Evolutionary conservation across 495 filamentous ascomycete species (phyloP).

Genomic region (Pseudoneurospora amorphoporcata): DNA sequence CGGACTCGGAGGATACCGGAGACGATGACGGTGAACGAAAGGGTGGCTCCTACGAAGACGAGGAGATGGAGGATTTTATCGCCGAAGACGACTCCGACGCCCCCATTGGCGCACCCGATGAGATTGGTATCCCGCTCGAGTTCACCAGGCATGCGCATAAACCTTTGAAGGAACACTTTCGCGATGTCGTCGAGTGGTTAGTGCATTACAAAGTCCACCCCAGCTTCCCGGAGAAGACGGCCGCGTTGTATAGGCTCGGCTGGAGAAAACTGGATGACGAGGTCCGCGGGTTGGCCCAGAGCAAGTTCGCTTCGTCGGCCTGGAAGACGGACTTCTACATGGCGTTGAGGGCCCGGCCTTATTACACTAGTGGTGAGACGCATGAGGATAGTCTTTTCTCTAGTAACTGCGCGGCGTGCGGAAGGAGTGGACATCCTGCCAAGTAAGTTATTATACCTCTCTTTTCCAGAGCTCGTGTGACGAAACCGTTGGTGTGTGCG

Average conservation of each 20-base stretch:
- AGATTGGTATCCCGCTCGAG: conserved; percentile 54
- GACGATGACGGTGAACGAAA: conserved; percentile 25
- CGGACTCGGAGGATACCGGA: conserved; percentile 12
- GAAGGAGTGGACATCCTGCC: conserved; percentile 56
- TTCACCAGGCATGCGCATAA: conserved; percentile 57
- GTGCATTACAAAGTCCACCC: conserved; percentile 64
- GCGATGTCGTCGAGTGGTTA: conserved; percentile 72
- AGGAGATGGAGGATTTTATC: conserved; percentile 64
- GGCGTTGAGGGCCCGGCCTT: conserved; percentile 56
- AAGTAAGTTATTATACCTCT: conserved; percentile 21
- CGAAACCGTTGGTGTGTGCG: too few species aligned
- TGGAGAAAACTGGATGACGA: conserved; percentile 69
- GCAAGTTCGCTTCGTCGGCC: conserved; percentile 60
- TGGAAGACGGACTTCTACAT: conserved; percentile 61
- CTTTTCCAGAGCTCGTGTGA: too few species aligned
- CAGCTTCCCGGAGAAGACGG: conserved; percentile 46
- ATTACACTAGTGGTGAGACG: conserved; percentile 9
- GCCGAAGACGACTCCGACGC: conserved; percentile 50
- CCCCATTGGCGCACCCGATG: conserved; percentile 50
- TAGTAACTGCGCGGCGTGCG: conserved; percentile 65
- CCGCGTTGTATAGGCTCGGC: conserved; percentile 57
- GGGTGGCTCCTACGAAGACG: conserved; percentile 30
- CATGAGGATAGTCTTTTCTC: conserved; percentile 46
- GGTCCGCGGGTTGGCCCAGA: conserved; percentile 53
- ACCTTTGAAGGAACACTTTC: conserved; percentile 67